Conservation (phyloP, 768 basidiomycete genomes). For the Phlebiopsis flavidoalba region DNA sequence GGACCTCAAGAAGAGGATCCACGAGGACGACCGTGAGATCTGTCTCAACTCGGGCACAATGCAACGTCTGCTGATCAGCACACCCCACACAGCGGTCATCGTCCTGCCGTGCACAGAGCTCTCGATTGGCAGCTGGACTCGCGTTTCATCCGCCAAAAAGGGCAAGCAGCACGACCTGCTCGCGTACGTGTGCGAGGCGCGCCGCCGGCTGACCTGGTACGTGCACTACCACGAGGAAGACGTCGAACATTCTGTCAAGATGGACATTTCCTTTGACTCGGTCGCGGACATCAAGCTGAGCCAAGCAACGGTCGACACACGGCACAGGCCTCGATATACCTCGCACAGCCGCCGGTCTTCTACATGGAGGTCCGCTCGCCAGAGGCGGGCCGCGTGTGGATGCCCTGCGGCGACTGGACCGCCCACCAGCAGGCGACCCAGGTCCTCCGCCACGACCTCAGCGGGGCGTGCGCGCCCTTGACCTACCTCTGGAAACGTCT, state of each 20-base stretch:
- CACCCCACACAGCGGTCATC: constrained; percentile 43
- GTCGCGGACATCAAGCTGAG: constrained; percentile 56
- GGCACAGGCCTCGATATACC: constrained; percentile 53
- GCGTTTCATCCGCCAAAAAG: constrained; percentile 44
- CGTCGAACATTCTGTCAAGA: constrained; percentile 77
- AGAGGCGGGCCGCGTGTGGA: constrained; percentile 37
- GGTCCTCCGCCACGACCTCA: constrained; percentile 59
- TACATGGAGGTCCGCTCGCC: constrained; percentile 43
- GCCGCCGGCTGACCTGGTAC: constrained; percentile 72
- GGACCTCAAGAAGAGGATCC: constrained; percentile 58
- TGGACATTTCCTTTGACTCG: constrained; percentile 72
- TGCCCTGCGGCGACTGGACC: constrained; percentile 70
- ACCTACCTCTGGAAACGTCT: constrained; percentile 32
- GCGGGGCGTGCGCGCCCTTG: constrained; percentile 58
- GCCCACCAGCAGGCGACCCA: constrained; percentile 63
- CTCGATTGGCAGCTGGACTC: constrained; percentile 73
- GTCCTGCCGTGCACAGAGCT: constrained; percentile 75
- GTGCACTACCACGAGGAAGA: constrained; percentile 60
- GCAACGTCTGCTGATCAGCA: constrained; percentile 21
- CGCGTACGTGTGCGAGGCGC: constrained; percentile 67
- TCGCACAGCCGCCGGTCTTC: constrained; percentile 64
- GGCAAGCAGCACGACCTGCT: constrained; percentile 57
- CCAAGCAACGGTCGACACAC: constrained; percentile 43
- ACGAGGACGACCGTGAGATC: constrained; percentile 70
- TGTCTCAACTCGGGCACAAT: neutral